Evolutionary conservation across 176 grass and related monocot genomes (phyloP), one percentile per base, ranked within the genome.

Genomic region (Oryza meridionalis): DNA sequence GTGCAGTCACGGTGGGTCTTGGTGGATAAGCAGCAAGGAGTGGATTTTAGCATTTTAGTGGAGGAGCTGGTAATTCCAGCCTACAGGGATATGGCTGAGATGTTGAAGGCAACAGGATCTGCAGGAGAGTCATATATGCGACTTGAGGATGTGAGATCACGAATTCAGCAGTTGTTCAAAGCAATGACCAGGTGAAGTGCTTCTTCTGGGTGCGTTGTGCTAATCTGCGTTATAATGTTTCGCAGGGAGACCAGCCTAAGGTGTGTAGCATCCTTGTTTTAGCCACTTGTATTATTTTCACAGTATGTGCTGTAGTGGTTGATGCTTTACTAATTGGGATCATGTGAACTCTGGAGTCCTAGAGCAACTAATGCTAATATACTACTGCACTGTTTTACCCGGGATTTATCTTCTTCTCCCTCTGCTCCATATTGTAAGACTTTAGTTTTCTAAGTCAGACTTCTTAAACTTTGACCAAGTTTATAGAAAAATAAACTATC

Each of bases 1-100:
- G 77, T 80, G 72, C 89, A 88, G 77, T 84, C 81, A 40, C 37
- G 21, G 55, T 91, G 85, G 89, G 77, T 88, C 42, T 50, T 87
- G 66, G 46, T 81, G 77, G 82, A 91, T 11, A 84, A 85, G 72
- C 81, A 85, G 89, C 51, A 87, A 65, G 72, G 81, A 50, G 59
- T 47, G 64, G 59, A 91, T 70, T 46, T 91, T 77, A 65, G 81
- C 72, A 80, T 35, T 55, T 65, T 83, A 24, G 67, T 81, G 33
- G 40, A 80, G 85, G 89, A 80, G 45, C 65, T 76, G 13, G 85
- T 88, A 21, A 32, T 85, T 33, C 89, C 89, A 51, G 77, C 43
- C 33, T 91, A 91, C 77, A 87, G 35, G 59, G 76, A 80, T 82
- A 35, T 50, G 70, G 7, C 64, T 77, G 65, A 47, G 14, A 77